phyloP scores from a whole-genome alignment of 306 rosid species.

The Malus sylvestris region DNA sequence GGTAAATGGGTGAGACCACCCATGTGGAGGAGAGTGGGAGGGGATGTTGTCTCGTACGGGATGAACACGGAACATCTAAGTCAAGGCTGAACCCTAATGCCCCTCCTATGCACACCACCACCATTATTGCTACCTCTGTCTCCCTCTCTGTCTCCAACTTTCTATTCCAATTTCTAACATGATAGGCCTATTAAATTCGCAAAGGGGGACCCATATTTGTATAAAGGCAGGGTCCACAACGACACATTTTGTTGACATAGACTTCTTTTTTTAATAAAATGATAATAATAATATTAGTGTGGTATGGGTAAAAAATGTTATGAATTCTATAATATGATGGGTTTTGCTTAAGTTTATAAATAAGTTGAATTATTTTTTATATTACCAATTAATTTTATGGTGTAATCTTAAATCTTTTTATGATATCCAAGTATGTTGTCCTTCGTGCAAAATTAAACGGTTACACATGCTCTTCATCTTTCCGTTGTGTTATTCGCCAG shows the following conservation, averaged over 20 bases:
- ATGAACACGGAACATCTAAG: constrained; percentile 52
- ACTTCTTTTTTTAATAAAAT: neutral
- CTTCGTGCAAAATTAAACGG: too few species aligned
- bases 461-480: too few species aligned
- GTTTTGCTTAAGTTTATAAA: too few species aligned
- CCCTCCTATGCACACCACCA: constrained; percentile 6
- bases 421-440: too few species aligned
- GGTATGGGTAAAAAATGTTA: too few species aligned
- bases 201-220: constrained; percentile 15
- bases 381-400: too few species aligned
- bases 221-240: neutral
- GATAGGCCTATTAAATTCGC: constrained; percentile 12
- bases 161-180: neutral
- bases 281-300: neutral
- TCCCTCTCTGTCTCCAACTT: neutral
- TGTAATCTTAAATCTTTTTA: too few species aligned
- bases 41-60: constrained; percentile 40
- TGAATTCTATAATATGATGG: too few species aligned
- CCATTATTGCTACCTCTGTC: constrained; percentile 24
- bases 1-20: constrained; percentile 11
- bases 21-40: constrained; percentile 23
- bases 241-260: constrained; percentile 4
- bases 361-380: too few species aligned
- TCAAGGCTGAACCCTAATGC: constrained; percentile 5
- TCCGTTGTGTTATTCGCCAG: too few species aligned